Base-by-base conservation (phyloP, 1,139 yeast genomes). In the Yamadazyma trypodendri region DNA sequence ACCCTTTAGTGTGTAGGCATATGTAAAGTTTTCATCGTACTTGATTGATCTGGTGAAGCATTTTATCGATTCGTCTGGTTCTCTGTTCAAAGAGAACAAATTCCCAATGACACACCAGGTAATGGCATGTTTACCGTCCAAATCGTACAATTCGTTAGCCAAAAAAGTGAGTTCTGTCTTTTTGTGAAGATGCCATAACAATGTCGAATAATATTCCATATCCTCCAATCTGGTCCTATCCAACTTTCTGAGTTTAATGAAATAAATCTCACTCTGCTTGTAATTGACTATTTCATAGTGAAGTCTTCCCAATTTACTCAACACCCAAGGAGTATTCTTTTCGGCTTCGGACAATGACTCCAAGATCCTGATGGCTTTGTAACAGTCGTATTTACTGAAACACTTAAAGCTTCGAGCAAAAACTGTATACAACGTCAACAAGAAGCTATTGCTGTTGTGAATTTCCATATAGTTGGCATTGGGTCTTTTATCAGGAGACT, bases 101-200 rank as follows among this genome's bases (percentile, higher is more conserved):
- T 94, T 92, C 2, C 98, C 98, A 37, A 89, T 70, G 0, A 86
- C 82, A 52, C 95, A 86, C 98, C 98, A 92, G 0, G 97, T 83
- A 44, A 88, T 84, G 2, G 96, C 84, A 7, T 82, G 69, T 21
- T 72, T 62, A 10, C 84, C 69, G 49, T 81, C 80, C 21, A 83
- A 65, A 45, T 81, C 88, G 48, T 84, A 72, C 31, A 89, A 64
- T 50, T 89, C 97, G 53, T 86, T 88, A 5, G 96, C 87, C 42
- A 94, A 67, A 52, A 75, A 81, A 16, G 95, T 82, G 36, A 92
- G 68, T 41, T 84, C 92, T n/a, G 80, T 78, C 41, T 85, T 90
- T 50, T 83, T 84, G 42, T 85, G 89, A 38, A 89, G 64, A 63
- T 92, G 98, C 99, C 99, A 92, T 42, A 92, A 68, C 25, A 89